Percentiles rank a stretch among this genome's conserved stretches.
Conservation (phyloP, 1,139 yeast genomes). For the Zygotorulaspora mrakii region DNA sequence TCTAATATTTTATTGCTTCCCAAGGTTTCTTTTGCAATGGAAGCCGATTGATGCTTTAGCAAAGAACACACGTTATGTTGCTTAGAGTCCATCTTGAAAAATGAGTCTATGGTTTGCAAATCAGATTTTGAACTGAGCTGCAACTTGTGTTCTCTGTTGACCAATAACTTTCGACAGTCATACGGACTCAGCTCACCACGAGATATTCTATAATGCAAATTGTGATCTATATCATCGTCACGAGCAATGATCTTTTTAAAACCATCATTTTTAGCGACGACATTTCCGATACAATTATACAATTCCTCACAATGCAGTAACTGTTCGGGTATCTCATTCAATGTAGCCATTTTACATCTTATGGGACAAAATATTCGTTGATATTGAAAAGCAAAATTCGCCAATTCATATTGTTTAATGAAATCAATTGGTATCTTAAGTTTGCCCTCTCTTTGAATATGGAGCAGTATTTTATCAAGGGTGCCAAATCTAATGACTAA, state of each 20-base stretch:
- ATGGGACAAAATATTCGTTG: conserved; percentile 83
- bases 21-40: no score
- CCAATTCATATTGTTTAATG: conserved; percentile 56
- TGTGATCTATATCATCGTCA: conserved; percentile 39
- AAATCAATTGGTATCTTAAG: conserved; percentile 54
- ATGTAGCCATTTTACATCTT: conserved; percentile 46
- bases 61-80: no score
- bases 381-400: conserved; percentile 75
- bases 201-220: conserved; percentile 55
- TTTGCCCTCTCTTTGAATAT: conserved; percentile 62
- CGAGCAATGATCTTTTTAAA: conserved; percentile 30
- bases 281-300: conserved; percentile 61
- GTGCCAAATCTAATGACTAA: conserved; percentile 51
- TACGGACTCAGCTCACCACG: conserved; percentile 65
- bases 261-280: conserved; percentile 21
- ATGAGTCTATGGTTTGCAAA: conserved; percentile 18
- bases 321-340: conserved; percentile 53
- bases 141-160: conserved; percentile 37
- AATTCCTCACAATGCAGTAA: conserved; percentile 40
- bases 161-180: conserved; percentile 45
- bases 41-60: no score
- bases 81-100: conserved; percentile 12
- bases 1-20: no score
- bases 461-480: conserved; percentile 54
- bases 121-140: conserved; percentile 31